Base-by-base conservation (phyloP, 1,139 yeast genomes). In the Sugiyamaella paludigena region DNA sequence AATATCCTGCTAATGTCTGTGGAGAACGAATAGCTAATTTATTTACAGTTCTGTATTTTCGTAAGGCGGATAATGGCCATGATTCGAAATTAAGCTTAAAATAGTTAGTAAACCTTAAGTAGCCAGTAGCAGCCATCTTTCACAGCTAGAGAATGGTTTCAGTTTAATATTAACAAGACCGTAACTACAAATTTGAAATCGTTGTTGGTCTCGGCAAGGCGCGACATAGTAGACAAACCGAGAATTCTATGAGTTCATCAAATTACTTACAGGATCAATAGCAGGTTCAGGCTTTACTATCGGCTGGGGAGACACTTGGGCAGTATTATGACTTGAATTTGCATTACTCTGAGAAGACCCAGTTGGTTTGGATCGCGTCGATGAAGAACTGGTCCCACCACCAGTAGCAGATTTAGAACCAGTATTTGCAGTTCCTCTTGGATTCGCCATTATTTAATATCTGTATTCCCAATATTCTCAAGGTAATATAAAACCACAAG, bases 11-110 rank as follows among this genome's bases (percentile, higher is more conserved):
- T 52, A 79, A 68, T 1, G 86, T 76, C 58, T 76, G 70, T 11
- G 81, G 76, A 39, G 76, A 75, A 4, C 83, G 80, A 3, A 78
- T 64, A 5, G 66, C 59, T 45, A 70, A 67, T 47, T 61, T 73
- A 66, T 83, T 81, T 44, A 75, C 68, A 32, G 69, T 70, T 51
- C 79, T 73, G 69, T 87, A 87, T 51, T 75, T 77, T 52, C 86
- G 74, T 38, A 87, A 70, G 4, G 78, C 71, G 1, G 70, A 72
- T 29, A 76, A 75, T 6, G 85, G 78, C 48, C 83, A 72, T 3
- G 74, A 62, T 30, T 73, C 77, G 57, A 87, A 84, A 63, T 85
- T 88, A 48, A 84, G 64, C 52, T 49, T 19, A 28, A 10, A 37
- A 34, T 15, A 27, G 16, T 26, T 38, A 38, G 41, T 36, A 13